Evolutionary conservation across 2,329 filamentous ascomycete genomes (phyloP), one percentile per base, ranked within the genome.

Genomic region (Mariannaea elegans): DNA sequence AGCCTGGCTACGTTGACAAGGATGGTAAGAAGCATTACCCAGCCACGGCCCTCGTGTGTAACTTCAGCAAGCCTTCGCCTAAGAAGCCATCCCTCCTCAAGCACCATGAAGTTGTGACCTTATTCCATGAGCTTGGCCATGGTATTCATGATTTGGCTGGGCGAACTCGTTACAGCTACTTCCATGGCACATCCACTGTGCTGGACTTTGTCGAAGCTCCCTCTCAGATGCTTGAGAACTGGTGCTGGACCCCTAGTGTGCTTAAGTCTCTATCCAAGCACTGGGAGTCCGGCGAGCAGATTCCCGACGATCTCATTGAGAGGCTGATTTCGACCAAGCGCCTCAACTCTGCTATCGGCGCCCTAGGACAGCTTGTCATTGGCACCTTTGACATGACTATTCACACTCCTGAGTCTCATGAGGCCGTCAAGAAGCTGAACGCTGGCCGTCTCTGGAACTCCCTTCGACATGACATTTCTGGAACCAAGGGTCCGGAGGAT

Each of bases 361-460:
- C 93, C 72, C 82, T 94, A 24, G 84, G 89, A 38, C 92, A 94
- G 76, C 80, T 95, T 39, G 87, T 93, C 75, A 93, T 93, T 71
- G 92, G 91, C 36, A 90, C 92, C 61, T 94, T 92, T 68, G 91
- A 95, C 74, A 94, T 95, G 91, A 87, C 87, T 0, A 84, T 94
- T 3, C 92, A 95, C 76, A 86, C 87, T 24, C 88, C 90, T 7
- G 80, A 82, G 65, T 84, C 83, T n/a, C 90, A 92, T 64, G 86
- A 85, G 10, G 89, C 87, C n/a, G 78, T 90, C 14, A 83, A 92
- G 78, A 77, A 81, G 19, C 75, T 94, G 61, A 84, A 93, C 56
- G 81, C 89, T 27, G 86, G 86, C 46, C 81, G 82, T 61, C 78
- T 88, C 21, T 94, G 92, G 82, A 94, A 95, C 75, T 81, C 85